phyloP scores from a whole-genome alignment of 1,139 yeast species.

The Petasospora fabianii region DNA sequence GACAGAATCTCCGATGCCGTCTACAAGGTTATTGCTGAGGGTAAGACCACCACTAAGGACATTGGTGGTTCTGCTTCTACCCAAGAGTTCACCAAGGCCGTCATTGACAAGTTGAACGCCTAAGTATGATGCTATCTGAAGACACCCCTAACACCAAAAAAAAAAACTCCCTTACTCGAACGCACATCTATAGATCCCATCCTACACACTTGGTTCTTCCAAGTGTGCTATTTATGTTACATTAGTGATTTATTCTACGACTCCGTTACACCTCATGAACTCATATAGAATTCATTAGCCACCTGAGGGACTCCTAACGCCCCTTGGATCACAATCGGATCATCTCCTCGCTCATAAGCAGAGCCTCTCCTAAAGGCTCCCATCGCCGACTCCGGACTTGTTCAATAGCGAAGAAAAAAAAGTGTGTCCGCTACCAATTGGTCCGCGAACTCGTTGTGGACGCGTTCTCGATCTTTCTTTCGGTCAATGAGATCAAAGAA shows the following conservation, averaged over 20 bases:
- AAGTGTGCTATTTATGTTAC: constrained; percentile 1
- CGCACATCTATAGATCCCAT: background rate
- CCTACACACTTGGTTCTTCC: background rate
- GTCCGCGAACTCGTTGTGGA: too few species aligned
- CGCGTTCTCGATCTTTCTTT: too few species aligned
- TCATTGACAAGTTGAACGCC: constrained; percentile 34
- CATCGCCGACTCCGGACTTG: too few species aligned
- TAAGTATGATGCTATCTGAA: background rate
- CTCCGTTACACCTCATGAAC: too few species aligned
- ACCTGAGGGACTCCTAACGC: too few species aligned
- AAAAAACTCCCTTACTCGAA: background rate
- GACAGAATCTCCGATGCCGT: constrained; percentile 86
- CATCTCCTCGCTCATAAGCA: too few species aligned
- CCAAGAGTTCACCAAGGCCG: constrained; percentile 88
- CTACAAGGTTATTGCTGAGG: constrained; percentile 84
- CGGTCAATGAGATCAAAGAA: too few species aligned
- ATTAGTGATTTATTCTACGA: constrained; percentile 1
- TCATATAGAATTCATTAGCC: too few species aligned
- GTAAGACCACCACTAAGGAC: constrained; percentile 75
- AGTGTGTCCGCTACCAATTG: too few species aligned
- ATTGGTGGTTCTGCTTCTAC: constrained; percentile 89
- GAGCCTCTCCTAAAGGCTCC: too few species aligned
- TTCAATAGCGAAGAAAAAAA: too few species aligned
- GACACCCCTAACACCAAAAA: background rate
- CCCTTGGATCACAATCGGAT: too few species aligned